phyloP scores from a whole-genome alignment of 306 rosid species.

The Castanea mollissima region DNA sequence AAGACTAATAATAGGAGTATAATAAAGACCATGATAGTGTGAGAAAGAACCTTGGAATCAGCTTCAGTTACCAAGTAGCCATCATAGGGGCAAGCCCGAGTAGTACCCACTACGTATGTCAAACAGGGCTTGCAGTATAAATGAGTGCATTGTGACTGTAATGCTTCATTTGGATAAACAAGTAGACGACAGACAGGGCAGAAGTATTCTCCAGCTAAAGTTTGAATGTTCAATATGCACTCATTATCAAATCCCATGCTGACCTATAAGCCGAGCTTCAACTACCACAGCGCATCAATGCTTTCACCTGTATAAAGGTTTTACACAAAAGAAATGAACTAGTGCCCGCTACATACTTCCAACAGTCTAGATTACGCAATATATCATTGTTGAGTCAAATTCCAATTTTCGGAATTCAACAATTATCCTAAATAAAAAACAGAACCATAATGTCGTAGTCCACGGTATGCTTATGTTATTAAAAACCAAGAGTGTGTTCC shows the following conservation, averaged over 20 bases:
- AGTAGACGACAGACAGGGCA: constrained; percentile 96
- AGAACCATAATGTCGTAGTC: not conserved
- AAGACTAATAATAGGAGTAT: not conserved
- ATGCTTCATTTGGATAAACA: constrained; percentile 87
- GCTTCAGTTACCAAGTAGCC: constrained; percentile 95
- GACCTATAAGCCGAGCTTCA: constrained; percentile 36
- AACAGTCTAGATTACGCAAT: not conserved
- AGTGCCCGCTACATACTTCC: not conserved
- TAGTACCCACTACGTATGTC: constrained; percentile 73
- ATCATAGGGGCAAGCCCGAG: constrained; percentile 93
- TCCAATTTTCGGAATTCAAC: not conserved
- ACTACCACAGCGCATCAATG: constrained; percentile 34
- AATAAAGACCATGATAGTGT: not conserved
- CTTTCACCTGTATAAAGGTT: constrained; percentile 26
- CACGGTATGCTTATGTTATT: not conserved
- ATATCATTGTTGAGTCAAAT: not conserved
- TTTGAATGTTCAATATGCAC: constrained; percentile 89
- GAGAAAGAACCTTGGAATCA: constrained; percentile 75
- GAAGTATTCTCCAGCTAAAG: constrained; percentile 97
- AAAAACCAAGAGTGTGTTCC: no score
- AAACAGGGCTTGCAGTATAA: constrained; percentile 94
- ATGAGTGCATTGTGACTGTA: constrained; percentile 95
- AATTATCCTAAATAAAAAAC: not conserved
- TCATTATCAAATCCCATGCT: constrained; percentile 95
- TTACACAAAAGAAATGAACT: not conserved